These are phyloP conservation scores for Kalmanozyma brasiliensis DNA, from an alignment of 1,284 basidiomycete genomes.

Conservation along the genomic window DNA sequence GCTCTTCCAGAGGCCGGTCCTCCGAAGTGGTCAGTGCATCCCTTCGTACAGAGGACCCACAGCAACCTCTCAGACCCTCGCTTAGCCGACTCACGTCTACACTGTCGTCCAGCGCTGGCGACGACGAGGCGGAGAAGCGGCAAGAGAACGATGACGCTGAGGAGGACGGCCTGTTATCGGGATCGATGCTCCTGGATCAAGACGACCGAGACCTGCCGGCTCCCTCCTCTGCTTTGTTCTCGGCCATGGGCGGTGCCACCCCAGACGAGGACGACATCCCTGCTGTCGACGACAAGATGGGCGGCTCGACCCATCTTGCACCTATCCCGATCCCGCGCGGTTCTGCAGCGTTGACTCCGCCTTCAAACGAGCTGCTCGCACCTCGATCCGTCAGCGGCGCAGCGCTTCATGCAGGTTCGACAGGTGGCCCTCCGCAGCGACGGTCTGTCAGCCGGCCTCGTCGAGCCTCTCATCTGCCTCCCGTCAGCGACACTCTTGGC, in stretches of 20 bases:
- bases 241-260: constrained; percentile 28
- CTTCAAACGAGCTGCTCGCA: constrained; percentile 17
- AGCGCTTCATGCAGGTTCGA: constrained; percentile 9
- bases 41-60: constrained; percentile 15
- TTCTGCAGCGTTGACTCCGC: constrained; percentile 15
- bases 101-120: constrained; percentile 24
- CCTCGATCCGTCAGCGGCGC: constrained; percentile 16
- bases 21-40: constrained; percentile 10
- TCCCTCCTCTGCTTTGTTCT: constrained; percentile 39
- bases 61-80: constrained; percentile 5
- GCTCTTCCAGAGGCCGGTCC: constrained; percentile 19
- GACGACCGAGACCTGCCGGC: constrained; percentile 46
- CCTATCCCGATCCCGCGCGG: constrained; percentile 56
- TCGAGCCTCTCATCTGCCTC: constrained; percentile 45
- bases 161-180: constrained; percentile 44
- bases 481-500: constrained; percentile 14
- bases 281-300: constrained; percentile 55
- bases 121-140: constrained; percentile 27
- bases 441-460: constrained; percentile 41
- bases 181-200: constrained; percentile 39
- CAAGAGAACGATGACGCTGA: constrained; percentile 24
- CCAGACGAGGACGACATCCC: constrained; percentile 59
- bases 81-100: constrained; percentile 32
- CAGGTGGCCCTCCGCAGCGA: constrained; percentile 11
- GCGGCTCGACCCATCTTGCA: constrained; percentile 41